Evolutionary conservation across 2,329 filamentous ascomycete species (phyloP).

Genomic region (Ophiostoma angusticollis): DNA sequence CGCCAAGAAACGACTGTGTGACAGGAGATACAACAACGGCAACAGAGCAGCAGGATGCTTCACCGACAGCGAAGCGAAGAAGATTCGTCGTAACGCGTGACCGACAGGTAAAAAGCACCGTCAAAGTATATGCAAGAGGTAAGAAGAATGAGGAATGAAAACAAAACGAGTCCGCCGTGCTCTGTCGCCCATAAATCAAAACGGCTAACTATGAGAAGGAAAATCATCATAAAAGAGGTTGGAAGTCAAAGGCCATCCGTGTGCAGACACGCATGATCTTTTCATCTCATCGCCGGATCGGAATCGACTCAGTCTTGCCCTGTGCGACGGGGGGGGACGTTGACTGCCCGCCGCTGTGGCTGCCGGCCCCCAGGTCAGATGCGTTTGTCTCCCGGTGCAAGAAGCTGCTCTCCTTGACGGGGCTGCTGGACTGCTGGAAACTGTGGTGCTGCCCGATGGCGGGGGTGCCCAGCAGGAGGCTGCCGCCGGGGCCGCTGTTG

Average conservation of each 20-base stretch:
- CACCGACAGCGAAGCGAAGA: background rate
- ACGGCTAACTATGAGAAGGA: background rate
- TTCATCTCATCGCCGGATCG: slow-evolving; percentile 47
- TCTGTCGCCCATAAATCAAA: slow-evolving; percentile 2
- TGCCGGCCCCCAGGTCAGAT: slow-evolving; percentile 31
- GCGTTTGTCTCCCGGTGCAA: slow-evolving; percentile 70
- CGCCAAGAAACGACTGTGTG: background rate
- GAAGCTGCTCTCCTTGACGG: slow-evolving; percentile 82
- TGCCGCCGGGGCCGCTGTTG: slow-evolving; percentile 19
- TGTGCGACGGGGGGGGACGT: slow-evolving; percentile 5
- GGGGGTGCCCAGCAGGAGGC: slow-evolving; percentile 28
- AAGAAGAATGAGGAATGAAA: slow-evolving; percentile 1
- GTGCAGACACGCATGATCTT: no score
- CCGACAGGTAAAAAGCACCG: background rate
- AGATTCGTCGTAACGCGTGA: slow-evolving; percentile 5
- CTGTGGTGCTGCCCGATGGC: slow-evolving; percentile 25
- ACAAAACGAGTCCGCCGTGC: slow-evolving; percentile 1
- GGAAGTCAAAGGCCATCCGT: no score
- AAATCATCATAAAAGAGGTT: background rate
- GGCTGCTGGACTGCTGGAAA: slow-evolving; percentile 54
- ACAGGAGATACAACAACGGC: background rate
- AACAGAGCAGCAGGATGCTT: background rate
- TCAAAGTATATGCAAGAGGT: background rate
- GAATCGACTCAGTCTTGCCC: slow-evolving; percentile 36
- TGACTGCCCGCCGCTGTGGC: slow-evolving; percentile 13